Conservation (phyloP, 768 basidiomycete species). For the Lactifluus piperatus region DNA sequence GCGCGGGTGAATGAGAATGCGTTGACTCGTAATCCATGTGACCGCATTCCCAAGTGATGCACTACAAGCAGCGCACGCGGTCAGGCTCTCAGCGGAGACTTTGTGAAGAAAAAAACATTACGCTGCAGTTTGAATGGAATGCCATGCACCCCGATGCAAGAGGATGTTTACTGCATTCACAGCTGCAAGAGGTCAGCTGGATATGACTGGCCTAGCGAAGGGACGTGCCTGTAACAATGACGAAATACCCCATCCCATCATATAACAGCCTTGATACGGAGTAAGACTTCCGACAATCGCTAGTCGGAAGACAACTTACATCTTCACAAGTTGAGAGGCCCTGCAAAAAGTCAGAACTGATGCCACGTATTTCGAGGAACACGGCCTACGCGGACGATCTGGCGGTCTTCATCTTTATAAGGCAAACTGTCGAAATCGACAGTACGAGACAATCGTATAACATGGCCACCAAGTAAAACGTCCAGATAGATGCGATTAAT, state of each 20-base stretch:
- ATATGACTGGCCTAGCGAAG: neutral
- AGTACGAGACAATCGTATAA: conserved; percentile 47
- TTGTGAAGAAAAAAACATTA: neutral
- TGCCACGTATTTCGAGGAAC: neutral
- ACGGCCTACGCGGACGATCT: conserved; percentile 24
- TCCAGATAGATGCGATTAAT: conserved; percentile 37
- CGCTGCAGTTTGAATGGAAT: conserved; percentile 20
- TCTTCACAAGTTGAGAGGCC: conserved; percentile 21
- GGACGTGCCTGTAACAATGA: conserved; percentile 38
- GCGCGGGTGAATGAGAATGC: conserved; percentile 29
- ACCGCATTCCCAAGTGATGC: conserved; percentile 28
- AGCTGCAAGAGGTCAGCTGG: conserved; percentile 6
- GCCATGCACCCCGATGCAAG: conserved; percentile 20
- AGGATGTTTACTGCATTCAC: conserved; percentile 24
- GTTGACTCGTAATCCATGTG: conserved; percentile 31
- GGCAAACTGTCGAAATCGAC: conserved; percentile 40
- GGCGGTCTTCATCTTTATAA: conserved; percentile 38
- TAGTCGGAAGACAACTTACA: conserved; percentile 19
- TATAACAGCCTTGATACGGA: conserved; percentile 46
- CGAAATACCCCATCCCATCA: conserved; percentile 57
- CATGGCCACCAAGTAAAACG: conserved; percentile 51
- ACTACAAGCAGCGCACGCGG: conserved; percentile 10
- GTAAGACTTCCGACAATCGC: neutral
- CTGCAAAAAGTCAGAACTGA: conserved; percentile 6
- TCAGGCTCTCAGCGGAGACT: neutral